Conservation (phyloP, 1,284 basidiomycete species). For the Xerocomus alliaceus region DNA sequence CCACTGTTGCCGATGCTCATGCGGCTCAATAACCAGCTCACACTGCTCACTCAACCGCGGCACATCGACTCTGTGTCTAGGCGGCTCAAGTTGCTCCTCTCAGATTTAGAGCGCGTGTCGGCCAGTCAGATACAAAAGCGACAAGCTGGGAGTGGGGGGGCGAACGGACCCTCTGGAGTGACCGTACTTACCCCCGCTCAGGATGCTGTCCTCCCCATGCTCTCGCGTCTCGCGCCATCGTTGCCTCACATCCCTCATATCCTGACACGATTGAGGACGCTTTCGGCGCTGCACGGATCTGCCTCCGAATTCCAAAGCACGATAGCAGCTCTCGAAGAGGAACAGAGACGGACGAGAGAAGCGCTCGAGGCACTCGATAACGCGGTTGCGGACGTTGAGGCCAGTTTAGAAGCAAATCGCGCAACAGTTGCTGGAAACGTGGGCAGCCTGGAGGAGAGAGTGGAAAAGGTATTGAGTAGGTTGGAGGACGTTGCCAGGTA, state of each 20-base stretch:
- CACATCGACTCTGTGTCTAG: constrained; percentile 97
- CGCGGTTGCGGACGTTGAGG: constrained; percentile 75
- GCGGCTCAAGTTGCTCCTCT: constrained; percentile 89
- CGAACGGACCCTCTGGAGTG: constrained; percentile 47
- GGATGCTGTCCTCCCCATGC: constrained; percentile 74
- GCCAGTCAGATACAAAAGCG: constrained; percentile 41
- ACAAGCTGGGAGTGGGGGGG: constrained; percentile 38
- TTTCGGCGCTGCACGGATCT: constrained; percentile 83
- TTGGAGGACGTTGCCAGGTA: constrained; percentile 35
- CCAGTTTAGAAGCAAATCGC: constrained; percentile 80
- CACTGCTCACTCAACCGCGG: constrained; percentile 90
- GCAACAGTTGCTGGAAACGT: constrained; percentile 76
- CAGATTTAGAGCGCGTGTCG: constrained; percentile 89
- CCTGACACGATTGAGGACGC: constrained; percentile 84
- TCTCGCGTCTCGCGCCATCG: constrained; percentile 84
- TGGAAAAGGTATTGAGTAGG: constrained; percentile 35
- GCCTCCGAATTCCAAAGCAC: constrained; percentile 80
- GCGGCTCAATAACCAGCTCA: constrained; percentile 85
- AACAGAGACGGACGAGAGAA: constrained; percentile 67
- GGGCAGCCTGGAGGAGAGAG: constrained; percentile 58
- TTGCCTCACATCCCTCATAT: constrained; percentile 92
- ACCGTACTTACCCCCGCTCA: constrained; percentile 56
- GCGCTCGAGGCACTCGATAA: constrained; percentile 71
- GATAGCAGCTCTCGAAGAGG: constrained; percentile 73
- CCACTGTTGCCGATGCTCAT: constrained; percentile 84